Percentiles rank a stretch among this genome's conserved stretches.
phyloP scores from a whole-genome alignment of 805 yeast genomes.

The Candida yuanshanica region DNA sequence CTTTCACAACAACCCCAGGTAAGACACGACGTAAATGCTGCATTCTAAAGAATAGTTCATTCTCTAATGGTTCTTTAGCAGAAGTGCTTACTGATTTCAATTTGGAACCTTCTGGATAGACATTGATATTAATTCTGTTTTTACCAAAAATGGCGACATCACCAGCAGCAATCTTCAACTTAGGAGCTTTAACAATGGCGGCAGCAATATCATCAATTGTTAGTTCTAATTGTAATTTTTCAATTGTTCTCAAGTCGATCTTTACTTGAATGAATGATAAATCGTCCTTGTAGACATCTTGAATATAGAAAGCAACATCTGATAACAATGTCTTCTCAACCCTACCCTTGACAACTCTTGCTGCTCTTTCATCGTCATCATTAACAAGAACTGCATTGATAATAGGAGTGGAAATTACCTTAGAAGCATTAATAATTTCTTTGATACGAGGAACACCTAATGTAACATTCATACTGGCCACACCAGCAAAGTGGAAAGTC shows the following conservation, averaged over 20 bases:
- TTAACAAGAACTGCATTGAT: constrained; percentile 92
- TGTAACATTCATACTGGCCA: constrained; percentile 97
- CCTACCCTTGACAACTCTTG: constrained; percentile 97
- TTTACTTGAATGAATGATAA: constrained; percentile 75
- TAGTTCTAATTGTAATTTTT: constrained; percentile 82
- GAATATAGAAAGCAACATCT: constrained; percentile 84
- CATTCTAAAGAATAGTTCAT: constrained; percentile 75
- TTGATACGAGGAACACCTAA: constrained; percentile 99
- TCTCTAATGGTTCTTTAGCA: constrained; percentile 32
- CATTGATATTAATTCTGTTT: constrained; percentile 62
- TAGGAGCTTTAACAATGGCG: constrained; percentile 81
- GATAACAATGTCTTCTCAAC: constrained; percentile 85
- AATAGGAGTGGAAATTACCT: constrained; percentile 91
- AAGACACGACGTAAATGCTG: constrained; percentile 82
- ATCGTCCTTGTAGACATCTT: constrained; percentile 84
- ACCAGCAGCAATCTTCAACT: constrained; percentile 69
- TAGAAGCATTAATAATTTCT: constrained; percentile 96
- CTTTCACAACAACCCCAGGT: constrained; percentile 88
- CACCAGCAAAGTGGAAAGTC: constrained; percentile 99
- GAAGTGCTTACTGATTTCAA: constrained; percentile 38
- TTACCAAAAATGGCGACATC: constrained; percentile 67
- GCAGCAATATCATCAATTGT: constrained; percentile 79
- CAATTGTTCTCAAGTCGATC: constrained; percentile 79
- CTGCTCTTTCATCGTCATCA: constrained; percentile 93
- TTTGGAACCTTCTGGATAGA: constrained; percentile 37